Conservation (phyloP, 164 flowering plant genomes). For the Nymphaea thermarum region DNA sequence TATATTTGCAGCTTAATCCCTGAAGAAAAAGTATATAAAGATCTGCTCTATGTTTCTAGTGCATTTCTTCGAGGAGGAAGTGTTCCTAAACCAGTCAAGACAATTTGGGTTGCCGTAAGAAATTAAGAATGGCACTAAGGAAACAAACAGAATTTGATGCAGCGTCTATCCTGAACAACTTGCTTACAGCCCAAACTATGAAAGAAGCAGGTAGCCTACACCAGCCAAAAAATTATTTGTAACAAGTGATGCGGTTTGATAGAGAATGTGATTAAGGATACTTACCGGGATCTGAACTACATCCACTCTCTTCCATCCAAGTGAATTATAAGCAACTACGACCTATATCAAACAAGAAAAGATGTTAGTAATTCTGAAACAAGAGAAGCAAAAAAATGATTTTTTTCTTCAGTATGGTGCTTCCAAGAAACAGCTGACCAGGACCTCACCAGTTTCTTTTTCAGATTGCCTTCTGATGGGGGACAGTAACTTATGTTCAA, state of each 20-base stretch:
- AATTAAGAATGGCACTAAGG: neutral
- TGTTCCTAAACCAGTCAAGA: neutral
- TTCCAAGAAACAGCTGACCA: neutral
- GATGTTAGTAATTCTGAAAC: neutral
- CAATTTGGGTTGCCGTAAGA: neutral
- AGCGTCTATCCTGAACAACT: neutral
- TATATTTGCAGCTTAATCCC: no score
- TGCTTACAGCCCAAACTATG: neutral
- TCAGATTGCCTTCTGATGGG: constrained; percentile 56
- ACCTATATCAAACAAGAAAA: constrained; percentile 30
- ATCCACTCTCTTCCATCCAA: constrained; percentile 87
- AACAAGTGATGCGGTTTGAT: neutral
- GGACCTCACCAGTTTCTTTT: constrained; percentile 57
- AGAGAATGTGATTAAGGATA: neutral
- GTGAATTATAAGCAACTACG: constrained; percentile 69
- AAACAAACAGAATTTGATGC: no score
- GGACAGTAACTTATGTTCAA: constrained; percentile 89
- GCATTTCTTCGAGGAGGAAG: no score
- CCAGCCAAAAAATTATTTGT: neutral
- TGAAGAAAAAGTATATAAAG: no score
- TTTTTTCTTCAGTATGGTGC: neutral
- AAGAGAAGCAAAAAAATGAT: constrained; percentile 1
- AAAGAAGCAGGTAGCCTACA: neutral
- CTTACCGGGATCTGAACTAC: constrained; percentile 64
- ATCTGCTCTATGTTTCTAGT: no score